Percentiles rank a stretch among this genome's conserved stretches.
Evolutionary conservation across 1,284 basidiomycete species (phyloP).

Genomic region (Thelephora terrestris): DNA sequence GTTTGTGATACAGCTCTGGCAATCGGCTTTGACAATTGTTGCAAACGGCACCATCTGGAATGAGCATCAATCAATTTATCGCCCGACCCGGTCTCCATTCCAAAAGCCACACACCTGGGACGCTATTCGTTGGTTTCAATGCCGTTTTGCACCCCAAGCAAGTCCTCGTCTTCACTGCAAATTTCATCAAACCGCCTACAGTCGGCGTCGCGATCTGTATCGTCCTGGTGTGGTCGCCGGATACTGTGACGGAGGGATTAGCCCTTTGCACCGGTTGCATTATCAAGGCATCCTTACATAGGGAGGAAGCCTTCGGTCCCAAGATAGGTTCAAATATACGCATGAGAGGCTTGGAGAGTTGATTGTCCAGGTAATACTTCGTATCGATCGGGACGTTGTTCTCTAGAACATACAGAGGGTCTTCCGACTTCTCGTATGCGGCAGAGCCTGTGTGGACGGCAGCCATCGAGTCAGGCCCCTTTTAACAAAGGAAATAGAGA

Average conservation of each 20-base stretch:
- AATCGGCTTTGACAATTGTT: constrained; percentile 81
- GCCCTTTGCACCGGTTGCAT: background rate
- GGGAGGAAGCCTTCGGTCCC: constrained; percentile 77
- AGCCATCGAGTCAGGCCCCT: background rate
- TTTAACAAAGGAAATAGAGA: background rate
- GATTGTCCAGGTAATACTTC: constrained; percentile 93
- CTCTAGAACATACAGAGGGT: constrained; percentile 91
- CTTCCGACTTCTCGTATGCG: constrained; percentile 97
- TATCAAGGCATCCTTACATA: constrained; percentile 45
- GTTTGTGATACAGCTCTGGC: constrained; percentile 87
- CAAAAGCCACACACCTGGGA: constrained; percentile 42
- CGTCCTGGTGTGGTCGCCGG: constrained; percentile 87
- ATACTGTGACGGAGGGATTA: constrained; percentile 42
- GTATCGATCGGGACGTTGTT: constrained; percentile 97
- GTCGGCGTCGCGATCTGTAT: constrained; percentile 94
- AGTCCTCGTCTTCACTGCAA: constrained; percentile 87
- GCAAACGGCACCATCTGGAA: constrained; percentile 83
- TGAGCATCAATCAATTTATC: constrained; percentile 4
- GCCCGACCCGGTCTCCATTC: background rate
- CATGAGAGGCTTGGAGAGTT: constrained; percentile 90
- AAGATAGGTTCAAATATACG: constrained; percentile 97
- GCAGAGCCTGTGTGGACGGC: constrained; percentile 58
- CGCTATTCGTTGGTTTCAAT: constrained; percentile 58
- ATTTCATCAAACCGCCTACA: constrained; percentile 93
- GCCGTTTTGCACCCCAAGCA: constrained; percentile 92